Evolutionary conservation across 306 rosid species (phyloP).

Genomic region (Mucuna pruriens): DNA sequence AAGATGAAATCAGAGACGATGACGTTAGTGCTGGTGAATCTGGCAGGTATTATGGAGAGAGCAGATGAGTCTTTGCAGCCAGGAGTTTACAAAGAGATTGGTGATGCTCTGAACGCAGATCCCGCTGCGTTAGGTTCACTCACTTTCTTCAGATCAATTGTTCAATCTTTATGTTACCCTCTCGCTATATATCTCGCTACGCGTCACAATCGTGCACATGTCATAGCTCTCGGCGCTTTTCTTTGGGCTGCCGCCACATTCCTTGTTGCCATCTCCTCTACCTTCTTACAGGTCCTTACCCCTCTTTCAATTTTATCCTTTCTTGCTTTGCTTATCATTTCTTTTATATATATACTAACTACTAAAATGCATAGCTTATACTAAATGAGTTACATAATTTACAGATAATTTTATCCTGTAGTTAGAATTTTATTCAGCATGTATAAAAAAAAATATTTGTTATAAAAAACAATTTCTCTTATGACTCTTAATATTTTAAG

Average conservation of each 20-base stretch:
- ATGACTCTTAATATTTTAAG: too few species aligned
- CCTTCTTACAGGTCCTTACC: constrained; percentile 68
- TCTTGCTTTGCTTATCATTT: too few species aligned
- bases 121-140: constrained; percentile 85
- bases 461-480: too few species aligned
- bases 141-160: constrained; percentile 77
- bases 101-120: constrained; percentile 68
- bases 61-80: constrained; percentile 81
- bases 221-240: constrained; percentile 83
- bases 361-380: too few species aligned
- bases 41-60: constrained; percentile 69
- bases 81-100: constrained; percentile 78
- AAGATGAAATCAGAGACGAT: constrained; percentile 64
- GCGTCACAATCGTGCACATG: constrained; percentile 80
- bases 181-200: constrained; percentile 72
- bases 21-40: constrained; percentile 70
- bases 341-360: too few species aligned
- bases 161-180: constrained; percentile 74
- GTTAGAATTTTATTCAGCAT: too few species aligned
- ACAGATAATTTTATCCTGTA: too few species aligned
- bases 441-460: too few species aligned
- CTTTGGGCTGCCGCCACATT: constrained; percentile 95
- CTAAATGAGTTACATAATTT: too few species aligned
- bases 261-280: constrained; percentile 84
- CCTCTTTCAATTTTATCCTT: not conserved